Evolutionary conservation across 345 rosid species (phyloP).

Genomic region (Cardamine occulta): DNA sequence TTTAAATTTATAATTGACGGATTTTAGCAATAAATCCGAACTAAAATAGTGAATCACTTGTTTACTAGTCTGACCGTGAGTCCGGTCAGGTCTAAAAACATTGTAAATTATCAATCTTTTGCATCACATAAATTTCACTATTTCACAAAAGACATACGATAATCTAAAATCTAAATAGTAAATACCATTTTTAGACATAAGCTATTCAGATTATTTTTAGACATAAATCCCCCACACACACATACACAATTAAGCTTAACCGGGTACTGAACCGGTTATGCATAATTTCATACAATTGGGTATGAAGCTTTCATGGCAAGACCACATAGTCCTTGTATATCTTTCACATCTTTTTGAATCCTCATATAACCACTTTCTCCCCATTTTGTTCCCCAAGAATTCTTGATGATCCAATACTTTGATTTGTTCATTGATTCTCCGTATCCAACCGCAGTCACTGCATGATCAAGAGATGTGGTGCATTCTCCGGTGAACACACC

Average conservation of each 20-base stretch:
- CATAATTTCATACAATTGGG: constrained; percentile 46
- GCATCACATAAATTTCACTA: constrained; percentile 14
- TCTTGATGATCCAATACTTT: constrained; percentile 64
- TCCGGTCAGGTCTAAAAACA: no score
- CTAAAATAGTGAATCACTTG: no score
- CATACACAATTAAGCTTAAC: constrained; percentile 14
- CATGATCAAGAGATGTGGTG: constrained; percentile 50
- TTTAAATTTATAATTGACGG: no score
- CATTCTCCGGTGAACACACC: constrained; percentile 61
- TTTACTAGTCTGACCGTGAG: no score
- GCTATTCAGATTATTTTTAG: constrained; percentile 5
- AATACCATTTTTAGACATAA: neutral
- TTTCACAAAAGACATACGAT: constrained; percentile 26
- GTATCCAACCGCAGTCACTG: constrained; percentile 58
- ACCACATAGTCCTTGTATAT: constrained; percentile 57
- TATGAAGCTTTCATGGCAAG: constrained; percentile 63
- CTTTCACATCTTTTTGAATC: constrained; percentile 46
- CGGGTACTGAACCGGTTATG: constrained; percentile 10
- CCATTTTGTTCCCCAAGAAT: constrained; percentile 69
- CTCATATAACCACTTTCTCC: constrained; percentile 70
- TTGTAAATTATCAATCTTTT: neutral
- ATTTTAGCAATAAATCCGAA: no score
- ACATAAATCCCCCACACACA: constrained; percentile 12
- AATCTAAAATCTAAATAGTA: neutral
- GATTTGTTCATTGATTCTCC: constrained; percentile 38